These are phyloP conservation scores for Aspergillus sp. DNA, from an alignment of 2,329 filamentous ascomycete species.

Conservation along the genomic window DNA sequence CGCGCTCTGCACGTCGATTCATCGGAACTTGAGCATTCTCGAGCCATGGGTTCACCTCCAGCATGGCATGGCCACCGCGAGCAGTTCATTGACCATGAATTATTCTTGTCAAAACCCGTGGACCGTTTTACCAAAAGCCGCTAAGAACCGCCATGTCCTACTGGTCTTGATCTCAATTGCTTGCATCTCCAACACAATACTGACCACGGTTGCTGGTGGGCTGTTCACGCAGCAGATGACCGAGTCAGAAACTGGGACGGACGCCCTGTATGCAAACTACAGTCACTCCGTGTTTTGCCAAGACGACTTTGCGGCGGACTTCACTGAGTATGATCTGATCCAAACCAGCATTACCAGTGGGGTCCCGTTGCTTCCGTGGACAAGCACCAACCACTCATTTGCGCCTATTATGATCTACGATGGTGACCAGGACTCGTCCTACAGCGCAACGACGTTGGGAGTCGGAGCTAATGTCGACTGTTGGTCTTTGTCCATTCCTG, in stretches of 20 bases:
- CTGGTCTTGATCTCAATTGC: slow-evolving; percentile 30
- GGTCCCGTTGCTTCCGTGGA: slow-evolving; percentile 32
- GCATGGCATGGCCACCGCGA: slow-evolving; percentile 27
- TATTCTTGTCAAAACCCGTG: slow-evolving; percentile 35
- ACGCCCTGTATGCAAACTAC: slow-evolving; percentile 28
- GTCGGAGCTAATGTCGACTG: slow-evolving; percentile 30
- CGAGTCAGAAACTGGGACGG: slow-evolving; percentile 24
- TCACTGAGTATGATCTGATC: slow-evolving; percentile 36
- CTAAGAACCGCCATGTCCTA: slow-evolving; percentile 28
- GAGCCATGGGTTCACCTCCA: slow-evolving; percentile 39
- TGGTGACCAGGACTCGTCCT: slow-evolving; percentile 22
- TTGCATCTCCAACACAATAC: slow-evolving; percentile 29
- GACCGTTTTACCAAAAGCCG: slow-evolving; percentile 28
- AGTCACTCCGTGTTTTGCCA: slow-evolving; percentile 28
- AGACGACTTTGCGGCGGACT: slow-evolving; percentile 34
- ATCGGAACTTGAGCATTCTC: slow-evolving; percentile 34
- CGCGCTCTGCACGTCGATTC: slow-evolving; percentile 33
- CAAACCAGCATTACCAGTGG: slow-evolving; percentile 36
- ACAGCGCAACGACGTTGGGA: slow-evolving; percentile 29
- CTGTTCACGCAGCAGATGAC: slow-evolving; percentile 34
- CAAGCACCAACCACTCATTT: slow-evolving; percentile 31
- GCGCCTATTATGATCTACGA: slow-evolving; percentile 26
- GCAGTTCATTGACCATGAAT: slow-evolving; percentile 31
- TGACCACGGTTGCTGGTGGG: slow-evolving; percentile 33
- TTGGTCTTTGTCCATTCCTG: slow-evolving; percentile 16